phyloP scores from a whole-genome alignment of 2,329 filamentous ascomycete genomes.

The Aspergillus aculeatus region DNA sequence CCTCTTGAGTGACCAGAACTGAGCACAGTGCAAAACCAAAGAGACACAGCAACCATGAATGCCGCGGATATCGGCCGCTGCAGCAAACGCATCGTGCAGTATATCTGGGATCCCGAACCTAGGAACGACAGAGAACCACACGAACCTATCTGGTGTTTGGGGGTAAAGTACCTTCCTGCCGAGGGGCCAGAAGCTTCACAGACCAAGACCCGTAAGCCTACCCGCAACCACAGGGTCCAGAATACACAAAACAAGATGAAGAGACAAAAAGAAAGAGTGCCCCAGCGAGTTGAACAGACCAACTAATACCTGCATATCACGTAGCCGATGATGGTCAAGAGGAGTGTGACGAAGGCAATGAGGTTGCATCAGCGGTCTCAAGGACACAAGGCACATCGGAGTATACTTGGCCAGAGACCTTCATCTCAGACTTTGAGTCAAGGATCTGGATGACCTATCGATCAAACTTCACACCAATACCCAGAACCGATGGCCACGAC shows the following conservation, averaged over 20 bases:
- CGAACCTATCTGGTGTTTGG: constrained; percentile 81
- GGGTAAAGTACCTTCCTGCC: constrained; percentile 53
- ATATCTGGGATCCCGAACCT: constrained; percentile 88
- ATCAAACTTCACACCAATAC: constrained; percentile 78
- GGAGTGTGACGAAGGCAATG: not conserved
- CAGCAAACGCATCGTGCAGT: constrained; percentile 80
- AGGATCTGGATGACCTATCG: constrained; percentile 96
- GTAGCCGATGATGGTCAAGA: not conserved
- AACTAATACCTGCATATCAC: not conserved
- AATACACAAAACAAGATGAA: not conserved
- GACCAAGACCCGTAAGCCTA: constrained; percentile 8
- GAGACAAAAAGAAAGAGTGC: too few species aligned
- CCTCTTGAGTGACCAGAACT: not conserved
- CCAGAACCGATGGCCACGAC: constrained; percentile 72
- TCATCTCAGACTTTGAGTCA: constrained; percentile 90
- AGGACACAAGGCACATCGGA: constrained; percentile 5
- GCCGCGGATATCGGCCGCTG: constrained; percentile 73
- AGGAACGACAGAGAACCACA: constrained; percentile 69
- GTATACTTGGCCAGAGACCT: constrained; percentile 75
- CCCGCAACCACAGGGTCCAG: not conserved
- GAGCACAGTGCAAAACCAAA: not conserved
- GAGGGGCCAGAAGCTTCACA: not conserved
- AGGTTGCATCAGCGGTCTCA: not conserved
- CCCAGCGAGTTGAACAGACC: not conserved
- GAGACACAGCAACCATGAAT: constrained; percentile 49